Conservation (phyloP, 495 filamentous ascomycete species). For the Penicillium samsonianum region DNA sequence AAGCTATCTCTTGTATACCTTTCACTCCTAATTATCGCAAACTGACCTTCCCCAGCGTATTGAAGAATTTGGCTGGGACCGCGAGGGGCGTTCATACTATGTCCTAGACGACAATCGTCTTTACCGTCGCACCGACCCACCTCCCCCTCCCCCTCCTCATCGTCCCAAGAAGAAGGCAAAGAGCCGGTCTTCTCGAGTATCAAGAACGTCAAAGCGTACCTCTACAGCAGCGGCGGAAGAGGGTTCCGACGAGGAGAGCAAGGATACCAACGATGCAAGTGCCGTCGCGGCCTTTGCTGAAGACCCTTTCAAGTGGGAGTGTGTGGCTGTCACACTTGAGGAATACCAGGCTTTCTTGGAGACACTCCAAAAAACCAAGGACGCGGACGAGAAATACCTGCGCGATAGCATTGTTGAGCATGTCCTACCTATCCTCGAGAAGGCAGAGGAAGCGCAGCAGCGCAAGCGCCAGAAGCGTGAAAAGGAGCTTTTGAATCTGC, state of each 20-base stretch:
- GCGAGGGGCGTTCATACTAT: constrained; percentile 79
- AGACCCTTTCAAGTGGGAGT: constrained; percentile 75
- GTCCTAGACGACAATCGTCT: constrained; percentile 92
- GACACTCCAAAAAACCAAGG: constrained; percentile 68
- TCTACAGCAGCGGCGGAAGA: constrained; percentile 53
- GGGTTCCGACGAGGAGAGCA: constrained; percentile 57
- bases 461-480: constrained; percentile 65
- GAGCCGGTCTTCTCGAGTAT: constrained; percentile 68
- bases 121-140: constrained; percentile 77
- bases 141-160: constrained; percentile 53
- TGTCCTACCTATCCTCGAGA: constrained; percentile 79
- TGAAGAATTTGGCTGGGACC: constrained; percentile 87
- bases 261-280: constrained; percentile 20
- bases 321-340: constrained; percentile 73
- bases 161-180: constrained; percentile 72
- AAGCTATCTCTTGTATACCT: constrained; percentile 28
- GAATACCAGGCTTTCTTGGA: constrained; percentile 76
- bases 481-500: constrained; percentile 75
- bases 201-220: constrained; percentile 72
- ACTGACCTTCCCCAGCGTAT: constrained; percentile 66
- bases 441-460: constrained; percentile 73
- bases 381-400: constrained; percentile 79
- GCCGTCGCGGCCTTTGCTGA: constrained; percentile 36
- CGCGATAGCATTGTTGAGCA: constrained; percentile 68
- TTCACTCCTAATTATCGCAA: neutral